Evolutionary conservation across 176 grass and related monocot genomes (phyloP).

Genomic region (Oryza australiensis): DNA sequence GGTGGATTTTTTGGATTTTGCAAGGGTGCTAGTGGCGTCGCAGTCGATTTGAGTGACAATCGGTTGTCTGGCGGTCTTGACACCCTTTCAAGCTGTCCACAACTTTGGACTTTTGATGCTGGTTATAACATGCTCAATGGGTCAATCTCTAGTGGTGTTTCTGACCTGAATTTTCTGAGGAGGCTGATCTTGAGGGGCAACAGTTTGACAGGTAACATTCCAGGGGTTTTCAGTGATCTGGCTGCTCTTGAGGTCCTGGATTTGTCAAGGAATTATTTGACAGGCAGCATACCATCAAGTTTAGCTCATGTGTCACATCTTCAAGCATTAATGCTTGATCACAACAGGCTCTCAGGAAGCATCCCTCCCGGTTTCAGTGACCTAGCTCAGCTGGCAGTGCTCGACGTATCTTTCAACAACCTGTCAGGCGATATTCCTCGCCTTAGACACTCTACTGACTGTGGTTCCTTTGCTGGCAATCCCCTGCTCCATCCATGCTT

Average conservation of each 20-base stretch:
- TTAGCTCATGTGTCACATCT: conserved; percentile 40
- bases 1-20: conserved; percentile 41
- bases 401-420: conserved; percentile 71
- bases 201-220: conserved; percentile 52
- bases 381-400: conserved; percentile 32
- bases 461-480: conserved; percentile 58
- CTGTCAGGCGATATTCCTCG: conserved; percentile 64
- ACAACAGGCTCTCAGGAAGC: conserved; percentile 58
- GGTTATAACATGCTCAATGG: conserved; percentile 47
- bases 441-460: conserved; percentile 46
- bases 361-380: conserved; percentile 51
- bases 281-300: conserved; percentile 44
- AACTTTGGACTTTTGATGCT: conserved; percentile 51
- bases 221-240: conserved; percentile 38
- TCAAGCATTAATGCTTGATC: conserved; percentile 48
- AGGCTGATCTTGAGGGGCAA: conserved; percentile 50
- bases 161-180: conserved; percentile 43
- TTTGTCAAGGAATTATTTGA: conserved; percentile 56
- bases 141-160: conserved; percentile 20
- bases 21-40: conserved; percentile 15
- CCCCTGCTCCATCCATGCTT: conserved; percentile 40
- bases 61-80: conserved; percentile 42
- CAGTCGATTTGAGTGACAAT: conserved; percentile 57
- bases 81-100: conserved; percentile 32
- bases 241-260: conserved; percentile 48